Conservation (phyloP, 2,329 filamentous ascomycete species). For the Trichoderma citrinoviride region DNA sequence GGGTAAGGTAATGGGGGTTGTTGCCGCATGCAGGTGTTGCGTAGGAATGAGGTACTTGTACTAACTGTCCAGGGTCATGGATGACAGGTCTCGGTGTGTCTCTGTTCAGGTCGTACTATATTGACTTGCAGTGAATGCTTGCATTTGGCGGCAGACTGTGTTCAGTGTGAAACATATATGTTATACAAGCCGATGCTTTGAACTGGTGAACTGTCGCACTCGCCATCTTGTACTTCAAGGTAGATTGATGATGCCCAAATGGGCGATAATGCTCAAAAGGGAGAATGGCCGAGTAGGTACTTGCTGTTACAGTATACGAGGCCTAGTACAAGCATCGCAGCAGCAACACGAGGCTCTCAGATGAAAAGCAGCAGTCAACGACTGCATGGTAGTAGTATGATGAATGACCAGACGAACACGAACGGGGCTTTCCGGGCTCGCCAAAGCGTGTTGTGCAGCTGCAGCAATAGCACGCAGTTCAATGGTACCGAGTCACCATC, state of each 20-base stretch:
- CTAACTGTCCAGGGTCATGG: too few species aligned
- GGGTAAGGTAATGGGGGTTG: neutral
- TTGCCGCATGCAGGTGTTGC: neutral
- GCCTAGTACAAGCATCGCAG: too few species aligned
- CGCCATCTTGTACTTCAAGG: neutral
- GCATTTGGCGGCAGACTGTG: neutral
- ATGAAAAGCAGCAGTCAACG: too few species aligned
- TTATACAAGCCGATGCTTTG: neutral
- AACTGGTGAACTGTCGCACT: neutral
- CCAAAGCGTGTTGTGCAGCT: neutral
- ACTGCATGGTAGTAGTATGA: too few species aligned
- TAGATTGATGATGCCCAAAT: too few species aligned
- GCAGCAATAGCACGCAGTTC: too few species aligned
- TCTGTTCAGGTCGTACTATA: neutral
- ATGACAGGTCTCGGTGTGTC: neutral
- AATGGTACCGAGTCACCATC: too few species aligned
- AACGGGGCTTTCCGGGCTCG: conserved; percentile 4
- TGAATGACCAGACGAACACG: neutral
- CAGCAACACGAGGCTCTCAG: too few species aligned
- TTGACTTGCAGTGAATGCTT: neutral
- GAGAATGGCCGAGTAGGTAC: too few species aligned
- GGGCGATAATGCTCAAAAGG: too few species aligned
- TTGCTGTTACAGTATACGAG: too few species aligned
- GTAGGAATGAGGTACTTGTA: too few species aligned
- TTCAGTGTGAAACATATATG: neutral